Evolutionary conservation across 768 basidiomycete species (phyloP).

Genomic region (Fibroporia radiculosa): DNA sequence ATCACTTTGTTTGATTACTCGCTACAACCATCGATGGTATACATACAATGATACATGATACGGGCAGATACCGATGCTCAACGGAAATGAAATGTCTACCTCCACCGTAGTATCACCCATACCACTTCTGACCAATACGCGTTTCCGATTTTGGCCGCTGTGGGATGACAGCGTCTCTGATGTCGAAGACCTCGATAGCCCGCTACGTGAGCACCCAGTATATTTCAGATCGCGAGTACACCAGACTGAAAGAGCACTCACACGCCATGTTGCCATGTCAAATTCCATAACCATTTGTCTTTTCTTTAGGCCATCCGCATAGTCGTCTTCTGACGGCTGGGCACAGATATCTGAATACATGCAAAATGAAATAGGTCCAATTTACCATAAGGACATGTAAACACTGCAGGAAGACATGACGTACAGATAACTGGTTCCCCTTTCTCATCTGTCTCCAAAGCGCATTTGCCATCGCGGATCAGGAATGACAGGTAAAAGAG

Average conservation of each 20-base stretch:
- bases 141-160: constrained; percentile 53
- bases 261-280: constrained; percentile 86
- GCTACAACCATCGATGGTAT: too few relatives aligned
- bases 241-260: constrained; percentile 25
- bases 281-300: constrained; percentile 89
- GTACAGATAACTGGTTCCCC: constrained; percentile 73
- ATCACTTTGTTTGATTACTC: too few relatives aligned
- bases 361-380: not conserved
- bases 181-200: constrained; percentile 82
- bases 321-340: constrained; percentile 56
- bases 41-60: too few relatives aligned
- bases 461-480: constrained; percentile 77
- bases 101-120: constrained; percentile 55
- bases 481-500: constrained; percentile 93
- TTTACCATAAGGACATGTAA: not conserved
- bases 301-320: constrained; percentile 55
- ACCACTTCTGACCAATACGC: constrained; percentile 62
- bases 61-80: too few relatives aligned
- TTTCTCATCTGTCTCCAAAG: constrained; percentile 57
- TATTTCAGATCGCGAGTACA: not conserved
- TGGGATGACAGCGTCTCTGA: constrained; percentile 69
- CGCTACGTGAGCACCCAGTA: constrained; percentile 39
- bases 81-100: too few relatives aligned
- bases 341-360: constrained; percentile 48
- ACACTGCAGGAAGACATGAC: constrained; percentile 14